Conservation (phyloP, 371 early-diverging fungal genomes). For the Zopfochytrium polystomum region DNA sequence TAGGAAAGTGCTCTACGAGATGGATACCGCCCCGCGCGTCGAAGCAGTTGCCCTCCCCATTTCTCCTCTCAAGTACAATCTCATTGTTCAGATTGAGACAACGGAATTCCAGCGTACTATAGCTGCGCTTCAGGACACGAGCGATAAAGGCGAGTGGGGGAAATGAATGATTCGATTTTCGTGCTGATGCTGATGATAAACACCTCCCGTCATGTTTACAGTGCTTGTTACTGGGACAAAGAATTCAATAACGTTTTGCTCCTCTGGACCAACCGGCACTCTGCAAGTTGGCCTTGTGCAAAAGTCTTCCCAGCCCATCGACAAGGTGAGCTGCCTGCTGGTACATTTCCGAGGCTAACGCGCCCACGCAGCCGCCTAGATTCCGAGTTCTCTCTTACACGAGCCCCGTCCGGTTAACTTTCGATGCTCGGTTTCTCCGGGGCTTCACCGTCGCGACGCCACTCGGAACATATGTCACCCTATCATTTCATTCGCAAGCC, state of each 20-base stretch:
- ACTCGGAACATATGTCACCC: constrained; percentile 26
- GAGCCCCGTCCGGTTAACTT: constrained; percentile 18
- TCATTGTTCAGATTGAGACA: constrained; percentile 30
- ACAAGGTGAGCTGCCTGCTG: constrained; percentile 15
- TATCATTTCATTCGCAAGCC: constrained; percentile 23
- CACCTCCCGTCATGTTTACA: constrained; percentile 2
- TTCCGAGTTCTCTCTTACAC: constrained; percentile 29
- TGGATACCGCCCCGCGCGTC: constrained; percentile 32
- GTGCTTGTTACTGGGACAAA: constrained; percentile 27
- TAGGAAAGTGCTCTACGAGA: constrained; percentile 32
- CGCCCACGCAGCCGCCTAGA: constrained; percentile 23
- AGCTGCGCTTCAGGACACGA: constrained; percentile 29
- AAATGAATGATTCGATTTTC: neutral
- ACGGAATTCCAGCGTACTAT: constrained; percentile 31
- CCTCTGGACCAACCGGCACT: constrained; percentile 25
- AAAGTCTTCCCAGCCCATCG: constrained; percentile 19
- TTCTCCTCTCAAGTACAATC: constrained; percentile 16
- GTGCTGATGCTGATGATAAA: neutral
- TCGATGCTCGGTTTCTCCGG: constrained; percentile 32
- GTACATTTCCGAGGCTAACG: neutral
- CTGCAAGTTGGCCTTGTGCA: constrained; percentile 37
- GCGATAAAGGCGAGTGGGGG: constrained; percentile 24
- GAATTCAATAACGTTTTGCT: constrained; percentile 32
- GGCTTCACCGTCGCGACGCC: constrained; percentile 30
- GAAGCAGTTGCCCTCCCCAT: constrained; percentile 3